Base-by-base conservation (phyloP, 805 yeast genomes). In the Kluyveromyces starmeri region DNA sequence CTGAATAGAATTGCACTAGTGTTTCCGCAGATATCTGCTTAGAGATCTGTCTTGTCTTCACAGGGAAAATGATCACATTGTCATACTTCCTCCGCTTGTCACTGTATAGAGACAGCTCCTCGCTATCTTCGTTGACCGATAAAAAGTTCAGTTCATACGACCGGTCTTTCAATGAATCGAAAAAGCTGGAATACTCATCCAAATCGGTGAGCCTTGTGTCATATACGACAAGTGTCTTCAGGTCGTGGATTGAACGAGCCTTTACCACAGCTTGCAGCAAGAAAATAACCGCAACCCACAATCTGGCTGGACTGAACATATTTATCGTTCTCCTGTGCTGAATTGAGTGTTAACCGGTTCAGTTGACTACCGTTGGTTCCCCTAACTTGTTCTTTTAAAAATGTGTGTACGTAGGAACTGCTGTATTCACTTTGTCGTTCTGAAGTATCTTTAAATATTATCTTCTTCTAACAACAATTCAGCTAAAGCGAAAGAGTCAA, bases 61-160 rank as follows among this genome's bases (percentile, higher is more conserved):
- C 60, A 11, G 89, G 86, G 31, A 78, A 64, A 13, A 82, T 38
- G 18, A 83, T 50, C 35, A 81, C 42, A 46, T 77, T 75, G 43
- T 76, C 76, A 46, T 65, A 78, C 9, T 54, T 32, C 40, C 68
- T 66, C 20, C 54, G 59, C 25, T 70, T 77, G 34, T 62, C 65
- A 26, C 50, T 51, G 40, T 63, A 48, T 26, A 51, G 33, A 10
- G 42, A 39, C 5, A 48, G 28, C 7, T 40, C 36, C 5, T 32
- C 19, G 2, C 50, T 39, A 10, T 42, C 51, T 15, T 55, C 51
- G 19, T 41, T 47, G 36, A 12, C 55, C 32, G 38, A 33, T 47
- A 13, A 35, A 46, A 28, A 72, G 38, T 23, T 12, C 5, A 23
- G 10, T 2, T 57, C 51, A 40, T 55, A 59, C 4, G 62, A 61